A percentile compares a stretch with the other conserved stretches of the same genome.
These are phyloP conservation scores for Colletotrichum falcatum DNA, from an alignment of 2,329 filamentous ascomycete genomes.

Conservation along the genomic window DNA sequence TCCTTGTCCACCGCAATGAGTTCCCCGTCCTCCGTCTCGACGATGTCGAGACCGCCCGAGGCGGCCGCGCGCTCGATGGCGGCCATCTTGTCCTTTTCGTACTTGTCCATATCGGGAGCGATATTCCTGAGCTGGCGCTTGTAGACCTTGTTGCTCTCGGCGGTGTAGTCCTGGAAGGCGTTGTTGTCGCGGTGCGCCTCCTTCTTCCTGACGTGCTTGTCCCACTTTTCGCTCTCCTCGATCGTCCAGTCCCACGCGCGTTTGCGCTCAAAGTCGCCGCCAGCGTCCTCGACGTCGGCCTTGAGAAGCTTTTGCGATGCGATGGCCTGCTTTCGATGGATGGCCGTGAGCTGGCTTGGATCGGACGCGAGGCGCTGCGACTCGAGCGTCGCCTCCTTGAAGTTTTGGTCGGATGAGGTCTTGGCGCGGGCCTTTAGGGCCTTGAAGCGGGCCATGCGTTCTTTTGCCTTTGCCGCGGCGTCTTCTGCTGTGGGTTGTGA, in stretches of 20 bases:
- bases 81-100: slow-evolving; percentile 86
- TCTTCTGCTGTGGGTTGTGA: slow-evolving; percentile 36
- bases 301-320: slow-evolving; percentile 94
- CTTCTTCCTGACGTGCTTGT: slow-evolving; percentile 90
- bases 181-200: slow-evolving; percentile 83
- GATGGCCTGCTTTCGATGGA: slow-evolving; percentile 88
- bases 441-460: slow-evolving; percentile 86
- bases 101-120: slow-evolving; percentile 82
- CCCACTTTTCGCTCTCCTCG: slow-evolving; percentile 95
- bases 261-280: slow-evolving; percentile 96
- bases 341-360: slow-evolving; percentile 78
- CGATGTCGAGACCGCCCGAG: slow-evolving; percentile 87
- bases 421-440: slow-evolving; percentile 86
- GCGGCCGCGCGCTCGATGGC: slow-evolving; percentile 88
- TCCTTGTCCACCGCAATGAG: slow-evolving; percentile 93
- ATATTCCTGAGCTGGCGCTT: slow-evolving; percentile 88
- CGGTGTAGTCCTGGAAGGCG: slow-evolving; percentile 88
- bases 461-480: slow-evolving; percentile 64
- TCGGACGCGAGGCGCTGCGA: slow-evolving; percentile 83
- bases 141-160: slow-evolving; percentile 92
- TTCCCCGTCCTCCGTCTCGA: slow-evolving; percentile 95
- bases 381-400: slow-evolving; percentile 87
- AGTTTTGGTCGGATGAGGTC: slow-evolving; percentile 77
- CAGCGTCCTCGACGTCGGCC: slow-evolving; percentile 85
- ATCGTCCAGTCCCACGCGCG: slow-evolving; percentile 98